Evolutionary conservation across 2,329 filamentous ascomycete species (phyloP), one percentile per base, ranked within the genome.

Genomic region (Phaeosphaeriaceae sp.): DNA sequence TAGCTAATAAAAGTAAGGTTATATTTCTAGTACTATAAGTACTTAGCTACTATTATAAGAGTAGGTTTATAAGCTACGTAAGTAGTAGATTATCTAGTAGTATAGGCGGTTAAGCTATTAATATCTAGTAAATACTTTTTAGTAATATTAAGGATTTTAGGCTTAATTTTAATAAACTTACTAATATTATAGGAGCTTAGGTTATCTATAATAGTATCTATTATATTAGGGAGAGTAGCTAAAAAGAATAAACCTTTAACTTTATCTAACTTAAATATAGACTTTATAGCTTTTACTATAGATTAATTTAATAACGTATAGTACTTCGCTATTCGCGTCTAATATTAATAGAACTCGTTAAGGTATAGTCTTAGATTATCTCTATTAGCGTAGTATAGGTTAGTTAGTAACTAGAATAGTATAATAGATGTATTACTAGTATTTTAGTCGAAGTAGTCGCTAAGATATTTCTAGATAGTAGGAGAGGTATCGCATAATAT

Each of bases 221-320:
- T 54, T 12, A 40, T 50, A 23, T 49, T 44, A 17, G 36, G 48
- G n/a, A 55, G 21, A 6, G 48, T 55, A n/a, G 44, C 30, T 17
- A 55, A 36, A 37, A 55, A 55, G 45, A 54, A 54, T 4, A 28
- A 51, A n/a, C 44, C 48, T 33, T 55, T 55, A 11, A 52, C 44
- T 17, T 55, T 28, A 37, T 55, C 41, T 4, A 20, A 45, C n/a
- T 46, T 28, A 41, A 55, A 55, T 13, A 55, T 47, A 3, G 26
- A 15, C 15, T 29, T 50, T 29, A 50, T 50, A 2, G 51, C 42
- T 18, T 26, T 48, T 13, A 46, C 43, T 3, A 53, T 37, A 33
- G 34, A 28, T 21, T 49, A 29, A 4, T 34, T 21, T 6, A 26
- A 49, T 3, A 26, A 11, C 12, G 30, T 16, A 28, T 29, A 46